phyloP scores from a whole-genome alignment of 768 basidiomycete species.

The Termitomyces sp. region DNA sequence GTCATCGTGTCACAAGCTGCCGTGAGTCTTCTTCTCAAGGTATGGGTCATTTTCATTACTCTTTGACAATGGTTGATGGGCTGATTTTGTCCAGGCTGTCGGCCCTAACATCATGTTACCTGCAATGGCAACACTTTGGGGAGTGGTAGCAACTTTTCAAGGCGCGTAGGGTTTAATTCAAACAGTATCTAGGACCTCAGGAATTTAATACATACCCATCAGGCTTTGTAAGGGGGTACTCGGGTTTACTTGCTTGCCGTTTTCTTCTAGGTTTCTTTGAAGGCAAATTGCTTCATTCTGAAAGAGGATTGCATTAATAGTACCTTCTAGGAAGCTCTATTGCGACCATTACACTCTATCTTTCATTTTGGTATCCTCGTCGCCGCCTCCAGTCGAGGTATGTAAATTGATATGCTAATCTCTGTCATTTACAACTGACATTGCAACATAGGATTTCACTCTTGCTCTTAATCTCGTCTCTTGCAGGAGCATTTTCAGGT shows the following conservation, averaged over 20 bases:
- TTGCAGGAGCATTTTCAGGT: slow-evolving; percentile 56
- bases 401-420: no score
- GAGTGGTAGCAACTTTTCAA: slow-evolving; percentile 37
- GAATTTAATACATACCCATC: not conserved
- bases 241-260: slow-evolving; percentile 43
- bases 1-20: no score
- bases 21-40: slow-evolving; percentile 34
- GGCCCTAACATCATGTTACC: slow-evolving; percentile 44
- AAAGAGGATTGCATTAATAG: no score
- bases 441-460: no score
- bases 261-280: slow-evolving; percentile 45
- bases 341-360: slow-evolving; percentile 24
- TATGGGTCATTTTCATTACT: slow-evolving; percentile 15
- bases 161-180: slow-evolving; percentile 17
- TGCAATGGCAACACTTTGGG: slow-evolving; percentile 39
- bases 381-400: slow-evolving; percentile 7
- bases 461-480: slow-evolving; percentile 26
- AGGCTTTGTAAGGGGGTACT: slow-evolving; percentile 36
- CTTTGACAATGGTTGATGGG: not conserved
- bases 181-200: not conserved
- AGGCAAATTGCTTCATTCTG: slow-evolving; percentile 28
- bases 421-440: not conserved
- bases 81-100: slow-evolving; percentile 25
- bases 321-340: no score
- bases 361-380: slow-evolving; percentile 32